Conservation (phyloP, 1,284 basidiomycete species). For the Austroboletus novae-zelandiae region DNA sequence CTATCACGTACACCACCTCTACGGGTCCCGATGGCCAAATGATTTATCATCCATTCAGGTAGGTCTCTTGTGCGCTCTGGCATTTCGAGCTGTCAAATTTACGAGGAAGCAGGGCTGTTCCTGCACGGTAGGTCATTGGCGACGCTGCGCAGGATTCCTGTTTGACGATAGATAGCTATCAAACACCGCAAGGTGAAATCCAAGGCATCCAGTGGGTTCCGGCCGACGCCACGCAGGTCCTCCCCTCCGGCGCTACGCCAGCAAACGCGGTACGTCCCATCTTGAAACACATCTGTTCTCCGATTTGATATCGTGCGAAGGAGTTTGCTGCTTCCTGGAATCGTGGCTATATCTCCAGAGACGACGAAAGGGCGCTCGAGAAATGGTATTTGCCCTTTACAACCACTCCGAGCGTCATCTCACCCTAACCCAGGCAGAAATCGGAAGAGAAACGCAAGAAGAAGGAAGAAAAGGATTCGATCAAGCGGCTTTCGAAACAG, state of each 20-base stretch:
- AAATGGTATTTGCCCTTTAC: conserved; percentile 45
- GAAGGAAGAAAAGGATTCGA: conserved; percentile 54
- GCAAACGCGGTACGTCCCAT: conserved; percentile 47
- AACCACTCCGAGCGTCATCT: conserved; percentile 3
- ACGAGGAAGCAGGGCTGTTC: conserved; percentile 50
- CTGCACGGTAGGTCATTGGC: conserved; percentile 52
- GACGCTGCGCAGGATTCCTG: conserved; percentile 1
- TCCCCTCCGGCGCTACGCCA: conserved; percentile 57
- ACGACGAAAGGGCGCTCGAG: conserved; percentile 42
- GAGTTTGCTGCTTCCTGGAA: conserved; percentile 59
- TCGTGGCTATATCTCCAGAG: conserved; percentile 39
- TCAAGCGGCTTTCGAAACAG: conserved; percentile 50
- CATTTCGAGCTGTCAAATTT: conserved; percentile 11
- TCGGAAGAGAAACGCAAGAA: conserved; percentile 56
- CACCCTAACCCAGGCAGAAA: conserved; percentile 44
- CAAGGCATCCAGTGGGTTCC: conserved; percentile 76
- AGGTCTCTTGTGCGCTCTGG: conserved; percentile 24
- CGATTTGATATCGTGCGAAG: conserved; percentile 32
- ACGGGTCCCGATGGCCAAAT: conserved; percentile 55
- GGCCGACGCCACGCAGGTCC: conserved; percentile 57
- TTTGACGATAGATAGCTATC: conserved; percentile 51
- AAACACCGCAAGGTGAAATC: conserved; percentile 63
- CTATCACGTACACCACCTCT: conserved; percentile 68
- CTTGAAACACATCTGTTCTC: neutral
- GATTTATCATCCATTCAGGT: conserved; percentile 72